phyloP scores from a whole-genome alignment of 345 rosid species.

The Firmiana major region DNA sequence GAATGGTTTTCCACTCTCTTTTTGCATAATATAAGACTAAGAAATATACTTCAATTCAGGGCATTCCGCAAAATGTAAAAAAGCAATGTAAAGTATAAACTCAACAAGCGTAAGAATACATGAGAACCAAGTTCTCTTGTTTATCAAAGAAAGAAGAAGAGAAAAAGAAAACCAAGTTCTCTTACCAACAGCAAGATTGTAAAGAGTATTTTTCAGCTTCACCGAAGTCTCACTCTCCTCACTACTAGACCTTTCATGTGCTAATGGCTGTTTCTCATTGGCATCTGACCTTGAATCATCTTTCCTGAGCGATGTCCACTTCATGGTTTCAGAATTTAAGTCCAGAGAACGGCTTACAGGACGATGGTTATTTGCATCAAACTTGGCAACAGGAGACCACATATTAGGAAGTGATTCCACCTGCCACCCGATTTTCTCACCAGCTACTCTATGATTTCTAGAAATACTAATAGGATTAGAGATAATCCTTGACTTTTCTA shows the following conservation, averaged over 20 bases:
- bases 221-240: constrained; percentile 34
- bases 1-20: background rate
- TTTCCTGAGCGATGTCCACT: constrained; percentile 35
- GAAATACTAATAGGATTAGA: constrained; percentile 52
- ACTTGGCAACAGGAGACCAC: constrained; percentile 27
- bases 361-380: constrained; percentile 28
- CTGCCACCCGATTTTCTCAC: constrained; percentile 35
- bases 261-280: constrained; percentile 24
- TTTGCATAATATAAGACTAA: background rate
- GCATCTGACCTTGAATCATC: constrained; percentile 33
- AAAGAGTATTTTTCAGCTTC: constrained; percentile 30
- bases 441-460: constrained; percentile 22
- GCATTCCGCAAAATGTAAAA: background rate
- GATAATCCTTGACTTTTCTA: constrained; percentile 23
- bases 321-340: constrained; percentile 30
- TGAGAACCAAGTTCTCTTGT: background rate
- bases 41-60: background rate
- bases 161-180: constrained; percentile 1
- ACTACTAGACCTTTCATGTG: constrained; percentile 18
- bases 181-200: constrained; percentile 64
- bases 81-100: constrained; percentile 1
- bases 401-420: constrained; percentile 70
- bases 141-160: background rate
- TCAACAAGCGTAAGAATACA: background rate
- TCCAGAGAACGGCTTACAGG: constrained; percentile 68